Evolutionary conservation across 345 rosid genomes (phyloP).

Genomic region (Lumnitzera racemosa): DNA sequence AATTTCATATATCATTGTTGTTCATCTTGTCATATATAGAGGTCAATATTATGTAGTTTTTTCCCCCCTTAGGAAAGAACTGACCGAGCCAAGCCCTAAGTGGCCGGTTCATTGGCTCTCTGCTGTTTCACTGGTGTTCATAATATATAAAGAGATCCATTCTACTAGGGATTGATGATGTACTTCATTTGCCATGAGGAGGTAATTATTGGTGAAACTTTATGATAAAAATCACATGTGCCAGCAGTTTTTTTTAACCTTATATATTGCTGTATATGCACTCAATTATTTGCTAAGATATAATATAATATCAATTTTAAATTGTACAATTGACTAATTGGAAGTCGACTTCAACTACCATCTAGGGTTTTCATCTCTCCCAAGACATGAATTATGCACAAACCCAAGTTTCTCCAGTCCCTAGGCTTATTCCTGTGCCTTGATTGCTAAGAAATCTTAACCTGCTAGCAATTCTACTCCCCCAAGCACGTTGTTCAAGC

Average conservation of each 20-base stretch:
- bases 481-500: constrained; percentile 33
- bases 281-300: constrained; percentile 4
- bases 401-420: not conserved
- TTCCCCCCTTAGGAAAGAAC: no score
- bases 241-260: not conserved
- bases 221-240: no score
- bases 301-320: not conserved
- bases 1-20: no score
- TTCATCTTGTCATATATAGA: no score
- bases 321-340: not conserved
- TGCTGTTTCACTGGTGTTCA: no score
- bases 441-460: constrained; percentile 19
- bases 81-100: no score
- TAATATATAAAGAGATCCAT: no score
- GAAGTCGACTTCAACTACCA: not conserved
- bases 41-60: no score
- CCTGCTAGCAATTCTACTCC: constrained; percentile 41
- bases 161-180: no score
- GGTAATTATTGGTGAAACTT: no score
- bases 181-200: no score
- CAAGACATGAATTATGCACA: not conserved
- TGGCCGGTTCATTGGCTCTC: no score
- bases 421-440: constrained; percentile 5
- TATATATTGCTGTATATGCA: constrained; percentile 4
- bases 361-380: not conserved